Base-by-base conservation (phyloP, 345 rosid genomes). In the Eucalyptus coolabah region DNA sequence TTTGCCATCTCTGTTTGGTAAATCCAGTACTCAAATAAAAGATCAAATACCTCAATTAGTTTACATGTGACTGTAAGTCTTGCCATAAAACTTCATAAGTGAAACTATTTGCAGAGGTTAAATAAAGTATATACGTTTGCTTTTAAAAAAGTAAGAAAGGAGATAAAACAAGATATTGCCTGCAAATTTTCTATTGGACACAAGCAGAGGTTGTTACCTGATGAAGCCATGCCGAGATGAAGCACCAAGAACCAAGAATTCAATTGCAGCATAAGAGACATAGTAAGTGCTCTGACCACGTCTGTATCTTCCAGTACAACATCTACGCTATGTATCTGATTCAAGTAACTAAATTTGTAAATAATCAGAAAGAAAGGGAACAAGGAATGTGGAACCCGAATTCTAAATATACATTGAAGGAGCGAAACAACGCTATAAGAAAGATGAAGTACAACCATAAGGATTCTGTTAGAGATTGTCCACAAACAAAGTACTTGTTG, bases 191-290 rank as follows among this genome's bases (percentile, higher is more conserved):
- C 45, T 72, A 19, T 19, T 19, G 45, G 50, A 40, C 17, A 83
- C 51, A 18, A 50, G 40, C 42, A 12, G 34, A 69, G 34, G 40
- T 37, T 14, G 67, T 34, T 88, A 95, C 99, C 96, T 95, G 86
- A 97, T 92, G 90, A 98, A 94, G 88, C 97, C 96, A 91, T 93
- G 93, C 28, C 95, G 93, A 0, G 98, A 89, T 1, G 98, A 94
- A n/a, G 98, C 93, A 81, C 99, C 99, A 30, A 98, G 94, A 88
- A 97, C 98, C 93, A 97, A 89, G 91, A 89, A 95, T 93, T 96
- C 98, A 81, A 96, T 95, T 26, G 96, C 96, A 47, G 96, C 93
- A 87, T 93, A 91, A 87, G 97, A 91, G 91, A 94, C 94, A 83
- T 96, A 98, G 96, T 82, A 53, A 98, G 54, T 86, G 98, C 95